Base-by-base conservation (phyloP, 225 moss, liverwort and hornwort genomes). In the Bryum argenteum region DNA sequence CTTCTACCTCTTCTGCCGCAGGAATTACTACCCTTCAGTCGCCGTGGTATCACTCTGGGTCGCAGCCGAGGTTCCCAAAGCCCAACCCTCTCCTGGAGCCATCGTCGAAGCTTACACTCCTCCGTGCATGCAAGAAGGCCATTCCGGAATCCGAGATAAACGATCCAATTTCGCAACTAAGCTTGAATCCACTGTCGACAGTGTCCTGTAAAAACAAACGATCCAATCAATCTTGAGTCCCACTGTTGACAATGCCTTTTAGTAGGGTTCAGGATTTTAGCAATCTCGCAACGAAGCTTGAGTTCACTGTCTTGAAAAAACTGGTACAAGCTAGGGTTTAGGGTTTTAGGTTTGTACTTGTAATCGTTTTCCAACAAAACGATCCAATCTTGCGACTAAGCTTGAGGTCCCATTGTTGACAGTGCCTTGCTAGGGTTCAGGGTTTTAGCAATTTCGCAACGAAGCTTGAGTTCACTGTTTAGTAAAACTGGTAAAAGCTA, bases 11-110 rank as follows among this genome's bases (percentile, higher is more conserved):
- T 80, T 89, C 21, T 89, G 89, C 63, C 71, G 54, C 14, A 84
- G 71, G 54, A 87, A 87, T 24, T 89, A 89, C 65, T 87, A 82
- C 44, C 84, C 89, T 2, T 82, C 84, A 2, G 84, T 89, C 65
- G 11, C 52, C 6, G 72, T 38, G 10, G 75, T 72, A 18, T 79
- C 89, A 2, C 77, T 89, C 1, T 82, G 74, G 71, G 73, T 84
- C 10, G 89, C 89, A 0, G 74, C 84, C 37, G 84, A 87, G 50
- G 73, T 72, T 5, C 82, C 84, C 47, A 82, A 82, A 54, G 80
- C 77, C 10, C 66, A 78, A 44, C 89, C 89, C 1, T 45, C 89
- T 2, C 43, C 71, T 8, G 60, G 38, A 2, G 54, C 66, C 24
- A 73, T 90, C 8, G 11, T 71, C 8, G 72, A 85, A 24, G 72